These are phyloP conservation scores for Paracoccidioides lutzii DNA, from an alignment of 2,329 filamentous ascomycete genomes.

Conservation along the genomic window DNA sequence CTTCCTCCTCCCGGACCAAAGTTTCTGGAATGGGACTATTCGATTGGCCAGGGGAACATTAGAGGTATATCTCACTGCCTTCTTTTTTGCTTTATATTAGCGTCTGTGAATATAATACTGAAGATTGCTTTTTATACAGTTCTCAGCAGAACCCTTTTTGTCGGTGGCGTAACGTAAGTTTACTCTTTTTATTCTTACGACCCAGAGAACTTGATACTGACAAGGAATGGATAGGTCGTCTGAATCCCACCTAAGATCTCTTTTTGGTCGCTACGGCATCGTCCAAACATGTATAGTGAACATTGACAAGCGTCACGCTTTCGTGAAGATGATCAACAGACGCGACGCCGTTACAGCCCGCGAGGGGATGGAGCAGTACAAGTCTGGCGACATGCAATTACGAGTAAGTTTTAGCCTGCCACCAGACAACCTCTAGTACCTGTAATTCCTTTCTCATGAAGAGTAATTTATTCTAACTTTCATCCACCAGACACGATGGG, in stretches of 20 bases:
- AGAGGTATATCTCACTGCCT: constrained; percentile 41
- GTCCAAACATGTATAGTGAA: constrained; percentile 98
- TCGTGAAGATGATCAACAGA: constrained; percentile 95
- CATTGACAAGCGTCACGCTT: constrained; percentile 93
- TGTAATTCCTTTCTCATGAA: not conserved
- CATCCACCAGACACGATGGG: constrained; percentile 67
- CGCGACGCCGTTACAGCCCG: constrained; percentile 74
- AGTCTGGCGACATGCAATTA: constrained; percentile 58
- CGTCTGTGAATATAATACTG: not conserved
- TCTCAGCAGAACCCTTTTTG: constrained; percentile 85
- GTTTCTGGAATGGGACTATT: constrained; percentile 67
- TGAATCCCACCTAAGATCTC: constrained; percentile 65
- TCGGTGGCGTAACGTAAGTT: constrained; percentile 82
- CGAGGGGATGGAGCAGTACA: constrained; percentile 70
- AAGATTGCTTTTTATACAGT: constrained; percentile 37
- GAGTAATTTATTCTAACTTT: constrained; percentile 16
- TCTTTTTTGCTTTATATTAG: not conserved
- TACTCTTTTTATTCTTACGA: constrained; percentile 5
- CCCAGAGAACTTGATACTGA: constrained; percentile 10
- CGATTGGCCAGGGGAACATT: constrained; percentile 62
- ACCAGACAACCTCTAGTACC: not conserved
- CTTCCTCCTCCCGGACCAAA: constrained; percentile 47
- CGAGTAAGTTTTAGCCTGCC: constrained; percentile 40
- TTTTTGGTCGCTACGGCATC: constrained; percentile 70
- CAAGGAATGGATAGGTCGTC: constrained; percentile 49